Conservation (phyloP, 2,329 filamentous ascomycete genomes). For the Arthrocladium fulminans region DNA sequence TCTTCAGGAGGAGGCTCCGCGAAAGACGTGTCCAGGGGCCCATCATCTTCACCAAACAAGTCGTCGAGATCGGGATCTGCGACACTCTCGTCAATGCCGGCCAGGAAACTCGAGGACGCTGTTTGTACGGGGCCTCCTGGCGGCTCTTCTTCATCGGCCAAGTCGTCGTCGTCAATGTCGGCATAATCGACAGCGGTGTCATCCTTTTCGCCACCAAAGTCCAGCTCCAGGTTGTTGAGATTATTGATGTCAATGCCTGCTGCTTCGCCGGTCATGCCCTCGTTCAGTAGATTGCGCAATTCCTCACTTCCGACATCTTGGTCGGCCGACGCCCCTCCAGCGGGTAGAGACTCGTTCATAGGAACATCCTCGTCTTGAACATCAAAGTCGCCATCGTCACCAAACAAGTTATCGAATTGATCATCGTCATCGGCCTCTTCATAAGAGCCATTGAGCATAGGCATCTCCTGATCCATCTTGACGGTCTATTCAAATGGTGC, state of each 20-base stretch:
- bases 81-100: slow-evolving; percentile 43
- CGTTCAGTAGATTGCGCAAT: slow-evolving; percentile 27
- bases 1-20: slow-evolving; percentile 7
- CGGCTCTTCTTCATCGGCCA: slow-evolving; percentile 60
- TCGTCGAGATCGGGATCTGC: slow-evolving; percentile 44
- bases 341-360: neutral
- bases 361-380: slow-evolving; percentile 10
- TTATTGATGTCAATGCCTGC: slow-evolving; percentile 18
- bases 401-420: slow-evolving; percentile 18
- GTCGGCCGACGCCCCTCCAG: neutral
- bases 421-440: neutral
- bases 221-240: slow-evolving; percentile 25
- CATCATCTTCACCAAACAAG: slow-evolving; percentile 20
- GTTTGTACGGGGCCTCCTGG: slow-evolving; percentile 16
- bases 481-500: neutral
- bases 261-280: slow-evolving; percentile 28
- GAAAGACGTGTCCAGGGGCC: slow-evolving; percentile 13
- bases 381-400: slow-evolving; percentile 14
- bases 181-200: slow-evolving; percentile 77
- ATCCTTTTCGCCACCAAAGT: slow-evolving; percentile 68
- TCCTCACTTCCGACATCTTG: slow-evolving; percentile 15
- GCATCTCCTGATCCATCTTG: slow-evolving; percentile 3
- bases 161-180: slow-evolving; percentile 84
- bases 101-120: slow-evolving; percentile 13
- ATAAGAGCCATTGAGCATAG: slow-evolving; percentile 1